Percentiles rank a stretch among this genome's conserved stretches.
phyloP scores from a whole-genome alignment of 2,329 filamentous ascomycete genomes.

The Helminthosporium solani region DNA sequence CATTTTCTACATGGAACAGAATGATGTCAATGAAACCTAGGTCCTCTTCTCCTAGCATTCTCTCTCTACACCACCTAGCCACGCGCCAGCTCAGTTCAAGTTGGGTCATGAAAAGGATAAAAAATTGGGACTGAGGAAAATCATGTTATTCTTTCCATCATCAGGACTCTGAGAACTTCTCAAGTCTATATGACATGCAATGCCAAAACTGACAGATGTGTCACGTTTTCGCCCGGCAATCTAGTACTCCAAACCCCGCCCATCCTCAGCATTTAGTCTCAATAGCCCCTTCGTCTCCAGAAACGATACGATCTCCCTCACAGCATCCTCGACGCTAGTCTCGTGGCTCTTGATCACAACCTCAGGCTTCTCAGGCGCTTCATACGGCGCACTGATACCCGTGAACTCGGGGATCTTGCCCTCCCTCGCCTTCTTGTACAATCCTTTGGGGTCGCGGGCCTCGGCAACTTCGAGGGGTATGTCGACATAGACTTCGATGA shows the following conservation, averaged over 20 bases:
- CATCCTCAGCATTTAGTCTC: conserved; percentile 22
- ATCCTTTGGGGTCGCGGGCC: conserved; percentile 91
- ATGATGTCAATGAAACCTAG: too few species aligned
- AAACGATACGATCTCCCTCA: conserved; percentile 79
- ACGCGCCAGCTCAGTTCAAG: too few species aligned
- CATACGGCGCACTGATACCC: conserved; percentile 91
- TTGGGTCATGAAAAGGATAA: too few species aligned
- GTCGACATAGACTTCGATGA: conserved; percentile 93
- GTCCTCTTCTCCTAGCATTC: too few species aligned
- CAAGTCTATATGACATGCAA: too few species aligned
- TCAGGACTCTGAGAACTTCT: too few species aligned
- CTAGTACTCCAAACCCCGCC: conserved; percentile 6
- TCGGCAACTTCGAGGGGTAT: conserved; percentile 89
- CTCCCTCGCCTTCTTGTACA: conserved; percentile 94
- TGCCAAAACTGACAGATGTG: too few species aligned
- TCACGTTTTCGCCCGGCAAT: too few species aligned
- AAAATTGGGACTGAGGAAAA: too few species aligned
- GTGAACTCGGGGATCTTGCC: conserved; percentile 98
- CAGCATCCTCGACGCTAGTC: conserved; percentile 83
- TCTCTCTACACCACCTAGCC: too few species aligned
- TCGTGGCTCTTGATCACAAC: conserved; percentile 82
- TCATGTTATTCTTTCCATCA: too few species aligned
- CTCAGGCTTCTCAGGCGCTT: conserved; percentile 82
- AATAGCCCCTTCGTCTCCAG: conserved; percentile 69
- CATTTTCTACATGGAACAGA: too few species aligned